phyloP scores from a whole-genome alignment of 495 filamentous ascomycete genomes.

The Trichodelitschia bisporula region DNA sequence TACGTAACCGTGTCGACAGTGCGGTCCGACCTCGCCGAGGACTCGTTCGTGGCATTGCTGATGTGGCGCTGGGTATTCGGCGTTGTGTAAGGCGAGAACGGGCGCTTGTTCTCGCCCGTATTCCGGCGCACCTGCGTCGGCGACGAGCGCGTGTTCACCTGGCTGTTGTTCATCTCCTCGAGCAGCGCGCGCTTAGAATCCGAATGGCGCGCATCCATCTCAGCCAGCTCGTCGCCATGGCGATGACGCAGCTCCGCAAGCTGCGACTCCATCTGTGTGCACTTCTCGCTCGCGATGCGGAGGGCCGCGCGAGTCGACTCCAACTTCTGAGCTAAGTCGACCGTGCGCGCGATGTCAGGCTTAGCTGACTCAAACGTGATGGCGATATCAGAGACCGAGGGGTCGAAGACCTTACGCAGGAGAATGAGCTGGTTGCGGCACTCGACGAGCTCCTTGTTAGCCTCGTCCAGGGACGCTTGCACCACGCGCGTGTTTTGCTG shows the following conservation, averaged over 20 bases:
- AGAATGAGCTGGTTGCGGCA: slow-evolving; percentile 55
- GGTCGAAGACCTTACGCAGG: slow-evolving; percentile 68
- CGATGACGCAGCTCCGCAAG: slow-evolving; percentile 51
- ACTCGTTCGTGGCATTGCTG: slow-evolving; percentile 44
- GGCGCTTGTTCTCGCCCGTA: slow-evolving; percentile 41
- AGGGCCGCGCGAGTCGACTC: slow-evolving; percentile 70
- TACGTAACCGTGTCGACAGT: slow-evolving; percentile 77
- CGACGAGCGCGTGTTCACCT: slow-evolving; percentile 49
- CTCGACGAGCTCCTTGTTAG: slow-evolving; percentile 55
- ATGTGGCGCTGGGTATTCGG: slow-evolving; percentile 52
- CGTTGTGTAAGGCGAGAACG: slow-evolving; percentile 24
- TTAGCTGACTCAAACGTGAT: slow-evolving; percentile 36
- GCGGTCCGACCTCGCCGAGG: slow-evolving; percentile 66
- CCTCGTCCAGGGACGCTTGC: slow-evolving; percentile 48
- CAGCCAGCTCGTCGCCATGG: slow-evolving; percentile 46
- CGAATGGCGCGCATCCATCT: slow-evolving; percentile 45
- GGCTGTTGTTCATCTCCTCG: slow-evolving; percentile 75
- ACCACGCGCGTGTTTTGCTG: slow-evolving; percentile 66
- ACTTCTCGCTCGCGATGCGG: slow-evolving; percentile 64
- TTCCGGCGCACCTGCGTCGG: slow-evolving; percentile 38
- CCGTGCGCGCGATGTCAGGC: slow-evolving; percentile 29
- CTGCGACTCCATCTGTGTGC: slow-evolving; percentile 60
- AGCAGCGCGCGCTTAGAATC: slow-evolving; percentile 46
- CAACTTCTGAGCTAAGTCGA: slow-evolving; percentile 72
- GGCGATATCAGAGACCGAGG: slow-evolving; percentile 34